Base-by-base conservation (phyloP, 148 eudicot genomes). In the Rhododendron ferrugineum region DNA sequence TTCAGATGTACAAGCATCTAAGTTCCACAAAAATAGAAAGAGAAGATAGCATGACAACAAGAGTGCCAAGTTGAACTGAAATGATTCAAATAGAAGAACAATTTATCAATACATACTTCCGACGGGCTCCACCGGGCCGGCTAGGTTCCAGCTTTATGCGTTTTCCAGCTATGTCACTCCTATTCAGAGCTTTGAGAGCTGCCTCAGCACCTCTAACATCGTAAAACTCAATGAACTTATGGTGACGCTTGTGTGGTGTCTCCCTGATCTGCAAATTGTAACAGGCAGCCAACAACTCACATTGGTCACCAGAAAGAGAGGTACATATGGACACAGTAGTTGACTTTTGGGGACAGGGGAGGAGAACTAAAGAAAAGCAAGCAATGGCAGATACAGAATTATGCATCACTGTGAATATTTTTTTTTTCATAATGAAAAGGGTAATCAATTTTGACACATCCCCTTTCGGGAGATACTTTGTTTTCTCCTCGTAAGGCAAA, bases 191-290 rank as follows among this genome's bases (percentile, higher is more conserved):
- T 79, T 90, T 92, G 49, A 92, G 91, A 74, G 92, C 94, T 64
- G 90, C 92, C 58, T 92, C 94, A 56, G 92, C 92, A 82, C 89
- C 94, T 92, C 94, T 89, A 84, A 92, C 94, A 86, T 92, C 94
- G 77, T 88, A 92, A 85, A 77, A 92, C 79, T 92, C 94, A 32
- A 92, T 87, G 82, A 92, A 92, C 90, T 92, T 92, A 77, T 92
- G 94, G 84, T 92, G 94, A 11, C 89, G 85, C 72, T 90, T 92
- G 86, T 90, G 94, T 28, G 92, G 94, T n/a, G 94, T 92, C 87
- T 92, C 94, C 85, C 94, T 90, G 78, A 92, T 90, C 94, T 92
- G 88, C 42, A 87, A 20, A 84, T 85, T 62, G 78, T 49, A 62
- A 36, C 49, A 11, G 40, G 64, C 34, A 86, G 16, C 56, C 47